Conservation (phyloP, 148 eudicot species). For the Talinum fruticosum region DNA sequence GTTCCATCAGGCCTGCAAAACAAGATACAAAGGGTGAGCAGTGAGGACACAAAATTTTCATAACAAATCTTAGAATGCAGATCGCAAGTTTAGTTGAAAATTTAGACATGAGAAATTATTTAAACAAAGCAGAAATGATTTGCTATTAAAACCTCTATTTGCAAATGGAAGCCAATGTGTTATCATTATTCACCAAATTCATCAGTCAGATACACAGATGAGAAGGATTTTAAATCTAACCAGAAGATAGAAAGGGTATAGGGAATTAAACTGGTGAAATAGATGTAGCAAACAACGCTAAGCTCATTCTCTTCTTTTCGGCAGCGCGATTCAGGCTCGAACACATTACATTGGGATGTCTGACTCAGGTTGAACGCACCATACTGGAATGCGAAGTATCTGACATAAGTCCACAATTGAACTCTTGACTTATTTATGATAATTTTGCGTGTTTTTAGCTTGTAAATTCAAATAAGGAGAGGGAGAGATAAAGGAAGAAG, state of each 20-base stretch:
- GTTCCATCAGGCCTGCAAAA: conserved; percentile 43
- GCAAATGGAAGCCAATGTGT: too few relatives aligned
- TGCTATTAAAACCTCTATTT: too few relatives aligned
- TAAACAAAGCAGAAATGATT: too few relatives aligned
- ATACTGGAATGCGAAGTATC: too few relatives aligned
- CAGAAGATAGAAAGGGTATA: background rate
- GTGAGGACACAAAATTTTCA: background rate
- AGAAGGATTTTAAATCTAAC: background rate
- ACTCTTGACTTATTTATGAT: too few relatives aligned
- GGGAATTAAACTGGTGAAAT: background rate
- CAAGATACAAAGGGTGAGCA: background rate
- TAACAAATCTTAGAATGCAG: background rate
- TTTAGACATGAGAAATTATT: too few relatives aligned
- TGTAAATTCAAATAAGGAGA: too few relatives aligned
- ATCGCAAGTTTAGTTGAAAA: background rate
- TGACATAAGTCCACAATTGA: too few relatives aligned
- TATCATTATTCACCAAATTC: background rate
- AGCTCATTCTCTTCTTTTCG: background rate
- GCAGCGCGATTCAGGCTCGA: background rate
- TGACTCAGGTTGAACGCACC: too few relatives aligned
- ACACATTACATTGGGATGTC: too few relatives aligned
- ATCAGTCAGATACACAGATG: background rate
- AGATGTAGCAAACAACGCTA: background rate
- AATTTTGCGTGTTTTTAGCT: too few relatives aligned
- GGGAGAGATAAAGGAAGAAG: too few relatives aligned